A percentile compares a stretch with the other conserved stretches of the same genome.
These are phyloP conservation scores for Auriscalpium vulgare DNA, from an alignment of 768 basidiomycete genomes.

Conservation along the genomic window DNA sequence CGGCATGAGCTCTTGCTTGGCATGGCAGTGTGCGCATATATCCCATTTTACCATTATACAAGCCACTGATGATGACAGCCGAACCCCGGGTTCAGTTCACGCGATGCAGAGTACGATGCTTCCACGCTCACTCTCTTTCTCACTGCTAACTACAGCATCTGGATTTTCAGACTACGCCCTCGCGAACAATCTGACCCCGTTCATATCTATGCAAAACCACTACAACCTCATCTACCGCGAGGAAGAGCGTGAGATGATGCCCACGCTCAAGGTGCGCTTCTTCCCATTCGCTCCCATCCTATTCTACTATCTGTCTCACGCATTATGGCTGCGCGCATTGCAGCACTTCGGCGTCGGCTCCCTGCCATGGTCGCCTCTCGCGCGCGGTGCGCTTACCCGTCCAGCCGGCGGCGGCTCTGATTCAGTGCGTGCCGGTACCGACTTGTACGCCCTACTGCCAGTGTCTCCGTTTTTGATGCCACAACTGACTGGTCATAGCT, in stretches of 20 bases:
- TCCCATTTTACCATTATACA: not conserved
- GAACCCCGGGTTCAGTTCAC: constrained; percentile 8
- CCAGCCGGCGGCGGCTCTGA: constrained; percentile 10
- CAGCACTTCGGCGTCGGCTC: constrained; percentile 22
- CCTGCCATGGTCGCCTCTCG: constrained; percentile 33
- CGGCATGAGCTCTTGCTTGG: constrained; percentile 30
- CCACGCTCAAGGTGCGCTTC: constrained; percentile 28
- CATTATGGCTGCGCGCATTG: not conserved
- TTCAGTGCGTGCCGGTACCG: constrained; percentile 18
- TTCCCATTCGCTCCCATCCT: not conserved
- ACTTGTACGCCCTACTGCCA: too few species aligned
- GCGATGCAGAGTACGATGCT: constrained; percentile 19
- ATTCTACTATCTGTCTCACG: too few species aligned
- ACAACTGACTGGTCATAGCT: too few species aligned
- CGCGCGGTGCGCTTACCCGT: constrained; percentile 25
- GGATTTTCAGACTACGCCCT: constrained; percentile 32
- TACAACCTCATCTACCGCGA: constrained; percentile 51
- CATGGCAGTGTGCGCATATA: constrained; percentile 23
- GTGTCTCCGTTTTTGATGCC: not conserved
- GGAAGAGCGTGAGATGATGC: constrained; percentile 54
- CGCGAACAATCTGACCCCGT: constrained; percentile 35
- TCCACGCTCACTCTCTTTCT: too few species aligned
- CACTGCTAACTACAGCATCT: too few species aligned
- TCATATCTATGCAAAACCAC: constrained; percentile 60
- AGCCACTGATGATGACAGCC: not conserved